Base-by-base conservation (phyloP, 225 moss, liverwort and hornwort genomes). In the Sphagnum contortum region DNA sequence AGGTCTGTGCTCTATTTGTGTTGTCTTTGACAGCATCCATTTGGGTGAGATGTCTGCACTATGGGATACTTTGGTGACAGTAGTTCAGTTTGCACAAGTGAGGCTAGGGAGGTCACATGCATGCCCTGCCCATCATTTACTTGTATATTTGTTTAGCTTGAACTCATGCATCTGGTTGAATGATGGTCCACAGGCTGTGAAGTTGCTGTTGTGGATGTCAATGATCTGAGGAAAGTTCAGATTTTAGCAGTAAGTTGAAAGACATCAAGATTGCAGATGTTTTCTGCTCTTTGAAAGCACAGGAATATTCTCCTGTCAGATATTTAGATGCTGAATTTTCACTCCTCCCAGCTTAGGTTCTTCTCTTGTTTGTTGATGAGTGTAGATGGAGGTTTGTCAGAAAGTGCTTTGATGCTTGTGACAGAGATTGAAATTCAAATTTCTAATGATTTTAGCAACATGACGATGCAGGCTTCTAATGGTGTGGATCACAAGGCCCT, bases 161-260 rank as follows among this genome's bases (percentile, higher is more conserved):
- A 29, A 6, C 45, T 45, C 45, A 10, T 47, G 45, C 47, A 2
- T 11, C 44, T 66, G 46, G 44, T 53, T 53, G 11, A 14, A 11
- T 48, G 58, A 49, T 67, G 12, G 6, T 53, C 59, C 65, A 57
- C 77, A 96, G 96, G 96, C 60, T 70, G 81, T 76, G 84, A 90
- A 69, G 88, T 96, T 55, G 96, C 96, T 68, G 69, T 96, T 59
- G 96, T 92, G 68, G 96, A 96, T 69, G 96, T 92, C 54, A 96
- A 96, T 68, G 92, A 96, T 74, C 76, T 96, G 73, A 83, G 80
- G 73, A 81, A 77, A 69, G 96, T 96, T 9, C 87, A 92, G 68
- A 85, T 96, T 61, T 75, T 96, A 72, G 92, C 92, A 60, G 96
- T 96, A 77, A 72, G 70, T 75, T 62, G 59, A 3, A 66, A 53